Conservation (phyloP, 306 rosid genomes). For the Myrica gale region DNA sequence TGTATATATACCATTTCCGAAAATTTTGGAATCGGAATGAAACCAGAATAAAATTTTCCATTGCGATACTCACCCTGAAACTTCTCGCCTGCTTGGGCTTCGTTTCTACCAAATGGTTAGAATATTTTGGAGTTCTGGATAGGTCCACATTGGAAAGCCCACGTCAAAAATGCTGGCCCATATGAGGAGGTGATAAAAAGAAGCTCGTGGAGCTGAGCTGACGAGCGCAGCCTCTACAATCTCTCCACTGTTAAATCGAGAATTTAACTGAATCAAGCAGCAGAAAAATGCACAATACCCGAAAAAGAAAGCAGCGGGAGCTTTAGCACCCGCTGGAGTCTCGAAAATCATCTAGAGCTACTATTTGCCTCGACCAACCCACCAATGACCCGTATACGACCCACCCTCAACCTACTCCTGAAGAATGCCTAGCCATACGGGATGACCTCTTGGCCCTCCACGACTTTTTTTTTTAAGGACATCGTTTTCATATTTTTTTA, state of each 20-base stretch:
- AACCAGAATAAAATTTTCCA: too few species aligned
- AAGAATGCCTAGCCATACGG: slow-evolving; percentile 59
- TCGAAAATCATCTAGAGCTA: slow-evolving; percentile 22
- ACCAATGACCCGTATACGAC: slow-evolving; percentile 51
- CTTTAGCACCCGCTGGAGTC: slow-evolving; percentile 4
- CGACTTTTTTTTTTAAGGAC: too few species aligned
- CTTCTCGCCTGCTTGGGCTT: too few species aligned
- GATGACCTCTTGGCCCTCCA: slow-evolving; percentile 67
- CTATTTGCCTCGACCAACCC: slow-evolving; percentile 2
- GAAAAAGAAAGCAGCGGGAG: slow-evolving; percentile 42
- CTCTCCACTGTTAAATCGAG: not conserved
- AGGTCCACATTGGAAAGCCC: not conserved
- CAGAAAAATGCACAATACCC: slow-evolving; percentile 35
- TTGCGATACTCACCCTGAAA: too few species aligned
- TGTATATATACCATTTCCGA: too few species aligned
- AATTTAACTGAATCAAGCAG: not conserved
- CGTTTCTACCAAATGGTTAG: too few species aligned
- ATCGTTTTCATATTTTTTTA: too few species aligned
- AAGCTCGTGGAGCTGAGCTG: not conserved
- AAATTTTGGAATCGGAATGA: too few species aligned
- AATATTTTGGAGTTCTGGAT: not conserved
- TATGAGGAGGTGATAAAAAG: not conserved
- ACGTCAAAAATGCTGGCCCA: not conserved
- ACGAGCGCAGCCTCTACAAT: not conserved
- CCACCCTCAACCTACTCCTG: slow-evolving; percentile 53